phyloP scores from a whole-genome alignment of 441 rosid species.

The Heliophila coronopifolia region DNA sequence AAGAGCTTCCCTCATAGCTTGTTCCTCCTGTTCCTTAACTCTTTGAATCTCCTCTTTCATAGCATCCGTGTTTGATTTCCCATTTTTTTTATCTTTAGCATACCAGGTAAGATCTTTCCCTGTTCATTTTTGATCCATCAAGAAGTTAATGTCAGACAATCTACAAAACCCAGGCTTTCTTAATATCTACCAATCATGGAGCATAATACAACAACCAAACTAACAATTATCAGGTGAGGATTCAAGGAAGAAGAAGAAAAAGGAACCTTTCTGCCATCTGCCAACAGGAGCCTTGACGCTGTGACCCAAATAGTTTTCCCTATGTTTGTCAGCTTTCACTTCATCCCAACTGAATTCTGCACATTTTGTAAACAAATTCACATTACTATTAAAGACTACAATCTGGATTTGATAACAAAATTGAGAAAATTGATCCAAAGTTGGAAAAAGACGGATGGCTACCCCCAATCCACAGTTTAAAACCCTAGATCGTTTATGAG shows the following conservation, averaged over 20 bases:
- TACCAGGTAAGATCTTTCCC: conserved; percentile 98
- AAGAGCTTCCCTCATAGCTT: conserved; percentile 96
- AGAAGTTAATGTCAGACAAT: conserved; percentile 14
- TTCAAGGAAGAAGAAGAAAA: not conserved
- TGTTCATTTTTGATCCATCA: conserved; percentile 7
- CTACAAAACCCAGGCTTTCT: not conserved
- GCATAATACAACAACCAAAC: not conserved
- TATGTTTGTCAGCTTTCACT: conserved; percentile 81
- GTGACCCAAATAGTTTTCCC: conserved; percentile 93
- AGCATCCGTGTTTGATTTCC: conserved; percentile 46
- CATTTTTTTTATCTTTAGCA: conserved; percentile 56
- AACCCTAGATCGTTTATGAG: conserved; percentile 8
- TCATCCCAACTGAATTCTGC: conserved; percentile 97
- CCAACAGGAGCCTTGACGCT: conserved; percentile 94
- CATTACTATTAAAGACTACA: not conserved
- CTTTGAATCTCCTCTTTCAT: conserved; percentile 79
- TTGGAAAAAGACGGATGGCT: not conserved
- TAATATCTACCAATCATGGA: not conserved
- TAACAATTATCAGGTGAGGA: not conserved
- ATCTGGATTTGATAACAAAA: not conserved
- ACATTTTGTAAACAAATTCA: not conserved
- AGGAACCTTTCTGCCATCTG: conserved; percentile 91
- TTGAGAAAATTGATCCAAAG: not conserved
- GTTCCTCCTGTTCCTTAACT: conserved; percentile 91
- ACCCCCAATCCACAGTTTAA: not conserved